phyloP scores from a whole-genome alignment of 306 rosid species.

The Prunus dulcis region DNA sequence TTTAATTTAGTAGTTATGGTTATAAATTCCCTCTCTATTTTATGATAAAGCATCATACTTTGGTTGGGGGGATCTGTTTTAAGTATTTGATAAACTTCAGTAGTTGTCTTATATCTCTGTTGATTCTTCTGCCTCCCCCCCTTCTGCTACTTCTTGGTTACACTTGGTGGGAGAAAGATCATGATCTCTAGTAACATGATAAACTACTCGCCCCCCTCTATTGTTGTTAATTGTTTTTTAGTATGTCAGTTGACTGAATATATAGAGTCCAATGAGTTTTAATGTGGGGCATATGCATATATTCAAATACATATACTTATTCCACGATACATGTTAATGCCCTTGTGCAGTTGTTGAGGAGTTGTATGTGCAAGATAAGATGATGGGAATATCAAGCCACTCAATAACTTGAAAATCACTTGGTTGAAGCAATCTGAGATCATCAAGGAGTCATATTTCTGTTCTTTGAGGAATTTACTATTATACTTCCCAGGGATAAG shows the following conservation, averaged over 20 bases:
- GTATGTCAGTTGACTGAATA: not conserved
- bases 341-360: slow-evolving; percentile 58
- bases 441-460: slow-evolving; percentile 45
- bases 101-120: not conserved
- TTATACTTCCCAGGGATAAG: slow-evolving; percentile 71
- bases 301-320: not conserved
- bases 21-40: not conserved
- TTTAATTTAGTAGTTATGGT: no score
- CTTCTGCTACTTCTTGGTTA: not conserved
- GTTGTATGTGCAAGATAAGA: slow-evolving; percentile 39
- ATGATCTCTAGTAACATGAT: no score
- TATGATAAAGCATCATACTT: not conserved
- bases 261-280: not conserved
- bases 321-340: slow-evolving; percentile 1
- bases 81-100: not conserved
- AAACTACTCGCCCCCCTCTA: not conserved
- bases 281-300: no score
- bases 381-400: slow-evolving; percentile 28
- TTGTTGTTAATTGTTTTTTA: not conserved
- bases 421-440: slow-evolving; percentile 49
- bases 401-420: slow-evolving; percentile 30
- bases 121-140: not conserved
- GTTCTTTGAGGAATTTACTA: slow-evolving; percentile 61
- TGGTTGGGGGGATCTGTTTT: not conserved
- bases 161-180: not conserved